Conservation (phyloP, 116 monocot species). For the Phalaenopsis hybrid region DNA sequence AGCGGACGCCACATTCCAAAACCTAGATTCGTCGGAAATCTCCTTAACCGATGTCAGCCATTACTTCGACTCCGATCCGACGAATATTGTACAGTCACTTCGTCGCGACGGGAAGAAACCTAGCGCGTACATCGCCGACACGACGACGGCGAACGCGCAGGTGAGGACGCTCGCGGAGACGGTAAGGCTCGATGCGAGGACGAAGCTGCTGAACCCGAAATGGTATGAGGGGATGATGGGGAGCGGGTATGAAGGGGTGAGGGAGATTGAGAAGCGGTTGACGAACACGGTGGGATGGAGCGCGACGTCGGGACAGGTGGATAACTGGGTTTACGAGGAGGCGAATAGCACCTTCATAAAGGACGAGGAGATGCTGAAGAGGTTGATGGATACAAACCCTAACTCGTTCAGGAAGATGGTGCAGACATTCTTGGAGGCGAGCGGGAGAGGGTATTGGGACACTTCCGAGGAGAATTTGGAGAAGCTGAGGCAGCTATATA, state of each 20-base stretch:
- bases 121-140: conserved; percentile 82
- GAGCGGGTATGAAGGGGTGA: conserved; percentile 90
- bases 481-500: conserved; percentile 64
- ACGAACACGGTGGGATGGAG: conserved; percentile 99
- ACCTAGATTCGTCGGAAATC: conserved; percentile 97
- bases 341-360: conserved; percentile 88
- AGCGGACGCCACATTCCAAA: conserved; percentile 98
- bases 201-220: conserved; percentile 96
- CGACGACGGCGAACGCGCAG: conserved; percentile 95
- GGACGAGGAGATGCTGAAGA: conserved; percentile 85
- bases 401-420: conserved; percentile 96
- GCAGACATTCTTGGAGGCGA: conserved; percentile 98
- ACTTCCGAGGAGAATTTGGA: conserved; percentile 94
- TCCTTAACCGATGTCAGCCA: conserved; percentile 97
- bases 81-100: conserved; percentile 74
- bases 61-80: conserved; percentile 98
- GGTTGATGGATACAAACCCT: conserved; percentile 82
- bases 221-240: conserved; percentile 99
- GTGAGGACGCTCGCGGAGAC: conserved; percentile 90
- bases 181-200: conserved; percentile 85
- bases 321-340: conserved; percentile 99
- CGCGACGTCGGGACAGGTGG: conserved; percentile 92
- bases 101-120: conserved; percentile 84
- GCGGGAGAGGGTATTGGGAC: conserved; percentile 94
- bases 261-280: conserved; percentile 98